Evolutionary conservation across 2,329 filamentous ascomycete species (phyloP), one percentile per base, ranked within the genome.

Genomic region (Grosmannia penicillata): DNA sequence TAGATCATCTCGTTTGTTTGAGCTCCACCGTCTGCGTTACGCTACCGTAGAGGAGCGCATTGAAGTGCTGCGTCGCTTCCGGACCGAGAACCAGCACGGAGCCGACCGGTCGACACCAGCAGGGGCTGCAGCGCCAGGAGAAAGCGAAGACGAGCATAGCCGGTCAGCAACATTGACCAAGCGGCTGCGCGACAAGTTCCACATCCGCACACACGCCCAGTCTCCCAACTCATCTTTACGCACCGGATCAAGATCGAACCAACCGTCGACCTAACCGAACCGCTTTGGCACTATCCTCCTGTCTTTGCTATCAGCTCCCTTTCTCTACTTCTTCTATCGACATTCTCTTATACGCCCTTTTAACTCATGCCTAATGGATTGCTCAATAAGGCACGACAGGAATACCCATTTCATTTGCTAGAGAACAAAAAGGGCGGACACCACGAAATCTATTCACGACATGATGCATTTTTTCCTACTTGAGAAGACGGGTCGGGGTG

Each of bases 41-140:
- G 72, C 72, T n/a, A 60, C 72, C 0, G 61, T 66, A 4, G 70
- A 76, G 46, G 74, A 78, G 53, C 70, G 72, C n/a, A 72, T 78
- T 38, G 70, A 68, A 39, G 68, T 65, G 6, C 58, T 78, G 6
- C 62, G 74, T 26, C 64, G 65, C 37, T 60, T 66, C 33, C 57
- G 62, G 15, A 55, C 60, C 28, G 62, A 60, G 47, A 43, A 37
- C 15, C 62, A 17, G 18, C 22, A 7, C 31, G 15, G 19, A 9
- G 18, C 4, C 14, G 15, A 21, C 26, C 3, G 18, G 13, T 30
- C 44, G 19, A 18, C 26, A 13, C 4, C 26, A 8, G 6, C 26
- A 33, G 14, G 29, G 33, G 8, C 42, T 22, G 8, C 41, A 19
- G 24, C 37, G 4, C 9, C 44, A 2, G 51, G 47, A 2, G 53